Evolutionary conservation across 352 stramenopile species (phyloP).

Genomic region (Porosira glacialis): DNA sequence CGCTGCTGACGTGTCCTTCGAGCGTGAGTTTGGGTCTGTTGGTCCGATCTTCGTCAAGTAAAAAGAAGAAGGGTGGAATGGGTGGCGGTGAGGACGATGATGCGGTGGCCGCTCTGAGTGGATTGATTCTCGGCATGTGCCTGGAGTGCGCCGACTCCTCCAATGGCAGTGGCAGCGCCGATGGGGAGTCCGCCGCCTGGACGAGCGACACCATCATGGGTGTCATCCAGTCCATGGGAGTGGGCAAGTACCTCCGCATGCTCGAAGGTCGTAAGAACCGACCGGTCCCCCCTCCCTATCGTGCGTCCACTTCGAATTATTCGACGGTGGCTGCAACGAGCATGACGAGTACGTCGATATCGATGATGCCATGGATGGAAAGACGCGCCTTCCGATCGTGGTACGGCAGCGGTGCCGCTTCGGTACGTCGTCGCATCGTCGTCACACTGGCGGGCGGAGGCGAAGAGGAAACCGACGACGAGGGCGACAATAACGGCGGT

Average conservation of each 20-base stretch:
- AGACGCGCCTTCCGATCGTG: conserved; percentile 39
- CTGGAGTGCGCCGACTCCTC: conserved; percentile 53
- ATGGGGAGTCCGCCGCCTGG: conserved; percentile 16
- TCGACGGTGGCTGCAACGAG: no score
- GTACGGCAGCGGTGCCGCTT: conserved; percentile 55
- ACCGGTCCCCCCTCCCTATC: conserved; percentile 40
- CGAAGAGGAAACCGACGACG: conserved; percentile 28
- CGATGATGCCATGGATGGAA: no score
- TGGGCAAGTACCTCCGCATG: conserved; percentile 40
- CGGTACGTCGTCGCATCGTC: conserved; percentile 65
- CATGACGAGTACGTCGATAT: no score
- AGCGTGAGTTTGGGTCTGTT: conserved; percentile 48
- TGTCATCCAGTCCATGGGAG: conserved; percentile 49
- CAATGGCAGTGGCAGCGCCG: background rate
- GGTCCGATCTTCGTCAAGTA: conserved; percentile 37
- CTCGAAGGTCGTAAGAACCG: conserved; percentile 50
- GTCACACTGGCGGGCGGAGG: conserved; percentile 40
- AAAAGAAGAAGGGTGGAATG: conserved; percentile 13
- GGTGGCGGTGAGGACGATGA: background rate
- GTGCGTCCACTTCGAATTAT: conserved; percentile 13
- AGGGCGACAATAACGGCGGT: conserved; percentile 1
- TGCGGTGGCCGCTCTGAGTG: conserved; percentile 38
- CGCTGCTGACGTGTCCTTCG: conserved; percentile 39
- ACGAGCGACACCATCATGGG: conserved; percentile 49
- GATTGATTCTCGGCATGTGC: conserved; percentile 64